Base-by-base conservation (phyloP, 148 eudicot species). In the Vaccinium vitisidaea region DNA sequence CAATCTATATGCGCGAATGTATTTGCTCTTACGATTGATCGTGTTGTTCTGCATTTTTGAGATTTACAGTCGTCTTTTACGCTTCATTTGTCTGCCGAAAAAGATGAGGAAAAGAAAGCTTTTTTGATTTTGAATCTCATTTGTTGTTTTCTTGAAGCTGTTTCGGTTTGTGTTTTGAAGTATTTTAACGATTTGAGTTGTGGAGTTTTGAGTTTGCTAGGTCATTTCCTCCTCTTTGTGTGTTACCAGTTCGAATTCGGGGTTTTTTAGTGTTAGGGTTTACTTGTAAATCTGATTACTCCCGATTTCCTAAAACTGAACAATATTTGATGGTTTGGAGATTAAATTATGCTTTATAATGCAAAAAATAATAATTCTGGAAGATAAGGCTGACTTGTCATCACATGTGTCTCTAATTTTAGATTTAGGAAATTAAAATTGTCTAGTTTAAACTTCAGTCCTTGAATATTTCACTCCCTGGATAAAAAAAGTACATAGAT, bases 31-130 rank as follows among this genome's bases (percentile, higher is more conserved):
- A 43, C 8, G 79, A 75, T 75, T 49, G 79, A 75, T 48, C 16
- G 14, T 75, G 25, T 7, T 43, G 25, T 75, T 75, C 58, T 77
- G 55, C 59, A 52, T 77, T 77, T 23, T 52, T 39, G 80, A 77
- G 59, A 25, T 77, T 52, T n/a, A 77, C 7, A 5, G 18, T 11
- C 13, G 80, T 77, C 39, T 50, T 50, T 48, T 4, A 21, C 79
- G 12, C 54, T 15, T 77, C 8, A 55, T 25, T 75, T 77, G 80
- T 32, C 25, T 25, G 32, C 39, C 10, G 59, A 52, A 36, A 77
- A 77, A 77, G 55, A 59, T 15, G 59, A 52, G 59, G 53, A 23
- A 52, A 48, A 77, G 58, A 19, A n/a, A 50, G 16, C 27, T 50
- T 14, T 50, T 25, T 49, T 77, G 27, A 21, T 77, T 52, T 77